Evolutionary conservation across 768 basidiomycete genomes (phyloP), one percentile per base, ranked within the genome.

Genomic region (Termitomyces eurrhizus): DNA sequence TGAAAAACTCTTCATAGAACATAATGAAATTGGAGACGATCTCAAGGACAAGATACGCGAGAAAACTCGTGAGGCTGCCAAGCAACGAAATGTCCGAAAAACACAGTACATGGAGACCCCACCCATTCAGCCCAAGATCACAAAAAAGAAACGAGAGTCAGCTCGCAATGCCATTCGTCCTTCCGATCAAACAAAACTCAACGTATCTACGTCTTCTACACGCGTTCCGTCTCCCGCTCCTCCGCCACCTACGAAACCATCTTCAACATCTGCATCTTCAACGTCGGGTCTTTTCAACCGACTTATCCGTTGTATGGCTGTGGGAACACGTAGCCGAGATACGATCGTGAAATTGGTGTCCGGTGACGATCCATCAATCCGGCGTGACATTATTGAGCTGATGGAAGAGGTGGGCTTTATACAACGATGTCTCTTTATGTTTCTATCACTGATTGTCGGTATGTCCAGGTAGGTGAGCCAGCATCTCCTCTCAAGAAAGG

Each of bases 1-100:
- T n/a, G 89, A 89, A 41, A 90, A 87, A 71, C 83, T 89, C 68
- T 78, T 75, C 39, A 84, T 92, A 55, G 84, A 86, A 53, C 83
- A 62, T 14, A 57, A 83, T 52, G 80, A 89, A 66, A 78, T 90
- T 39, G 81, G 75, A 7, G 65, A 77, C 66, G 59, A 77, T 66
- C 71, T 82, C 67, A 70, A 80, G 48, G 75, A 75, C 60, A 77
- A 73, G 62, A 69, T 83, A 60, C 75, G 78, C 73, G 70, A 84
- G 75, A 75, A 75, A 63, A 77, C 82, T 55, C 62, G 75, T 64
- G 68, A 77, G 67, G 79, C 78, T 57, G 78, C 74, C 26, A 75
- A 74, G 53, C 74, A 78, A 62, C 76, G 77, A 50, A 72, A 72
- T 29, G 73, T 73, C 60, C 74, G 80, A 73, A 67, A 79, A 75